Evolutionary conservation across 1,139 yeast species (phyloP).

Genomic region (Candida frijolesensis): DNA sequence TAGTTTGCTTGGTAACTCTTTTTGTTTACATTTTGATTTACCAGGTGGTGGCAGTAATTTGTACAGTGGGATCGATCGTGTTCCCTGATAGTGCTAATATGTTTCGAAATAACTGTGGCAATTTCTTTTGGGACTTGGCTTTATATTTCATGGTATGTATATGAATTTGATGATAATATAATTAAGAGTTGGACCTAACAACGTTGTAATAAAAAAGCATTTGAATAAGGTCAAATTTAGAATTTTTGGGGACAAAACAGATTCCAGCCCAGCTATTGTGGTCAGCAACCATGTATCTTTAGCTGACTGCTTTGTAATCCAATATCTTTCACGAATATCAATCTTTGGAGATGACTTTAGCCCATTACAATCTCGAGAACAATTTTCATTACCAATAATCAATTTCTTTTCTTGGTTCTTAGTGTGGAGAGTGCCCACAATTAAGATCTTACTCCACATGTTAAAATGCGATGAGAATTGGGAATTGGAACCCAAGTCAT

Average conservation of each 20-base stretch:
- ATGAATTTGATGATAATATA: background rate
- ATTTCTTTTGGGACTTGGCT: constrained; percentile 39
- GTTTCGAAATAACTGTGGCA: constrained; percentile 24
- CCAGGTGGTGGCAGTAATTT: constrained; percentile 27
- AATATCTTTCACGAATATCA: constrained; percentile 39
- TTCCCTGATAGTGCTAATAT: constrained; percentile 33
- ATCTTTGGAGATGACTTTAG: constrained; percentile 8
- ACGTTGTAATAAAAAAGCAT: constrained; percentile 21
- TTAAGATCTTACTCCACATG: constrained; percentile 42
- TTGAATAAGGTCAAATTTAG: constrained; percentile 38
- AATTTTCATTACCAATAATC: constrained; percentile 37
- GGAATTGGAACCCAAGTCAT: constrained; percentile 47
- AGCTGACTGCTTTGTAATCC: constrained; percentile 54
- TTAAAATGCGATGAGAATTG: constrained; percentile 63
- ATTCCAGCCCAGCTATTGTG: constrained; percentile 48
- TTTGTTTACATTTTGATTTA: constrained; percentile 20
- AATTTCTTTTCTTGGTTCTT: constrained; percentile 64
- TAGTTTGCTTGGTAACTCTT: constrained; percentile 19
- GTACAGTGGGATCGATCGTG: constrained; percentile 19
- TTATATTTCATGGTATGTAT: constrained; percentile 35
- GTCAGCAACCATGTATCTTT: constrained; percentile 58
- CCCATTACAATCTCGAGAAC: constrained; percentile 9
- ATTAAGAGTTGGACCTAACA: background rate
- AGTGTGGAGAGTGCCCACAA: constrained; percentile 57
- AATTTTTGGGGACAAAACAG: constrained; percentile 46